Base-by-base conservation (phyloP, 495 filamentous ascomycete species). In the Annulohypoxylon maeteangense region DNA sequence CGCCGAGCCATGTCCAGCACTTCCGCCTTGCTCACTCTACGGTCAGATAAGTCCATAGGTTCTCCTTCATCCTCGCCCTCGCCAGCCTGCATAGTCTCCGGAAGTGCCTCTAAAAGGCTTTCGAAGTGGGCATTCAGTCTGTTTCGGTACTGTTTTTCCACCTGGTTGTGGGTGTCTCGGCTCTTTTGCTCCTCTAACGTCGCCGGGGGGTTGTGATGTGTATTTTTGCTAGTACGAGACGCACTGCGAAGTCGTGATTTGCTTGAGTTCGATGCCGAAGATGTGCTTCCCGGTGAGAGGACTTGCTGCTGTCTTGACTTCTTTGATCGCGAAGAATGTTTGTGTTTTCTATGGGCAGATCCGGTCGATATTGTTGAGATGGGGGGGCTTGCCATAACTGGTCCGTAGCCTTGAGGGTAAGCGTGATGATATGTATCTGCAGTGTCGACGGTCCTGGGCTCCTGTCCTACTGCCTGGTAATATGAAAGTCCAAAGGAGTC, bases 61-160 rank as follows among this genome's bases (percentile, higher is more conserved):
- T 74, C 77, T 8, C 65, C 74, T 7, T 71, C 71, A 0, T 71
- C 74, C 0, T 72, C 76, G 11, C 48, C 63, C 25, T 72, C 65
- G 27, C 64, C 64, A 22, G 61, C 70, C 40, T 74, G 72, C 71
- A 81, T 71, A 6, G 67, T 74, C n/a, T 81, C 77, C 0, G 83
- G 83, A 1, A 85, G 78, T 0, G 77, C 75, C 23, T 78, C 74
- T 14, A 85, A 72, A 22, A 85, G 76, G 34, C 66, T 80, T 58
- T 85, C 81, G 67, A 83, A 85, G 67, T 84, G 78, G 2, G 74
- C 68, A 53, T 85, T 85, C 14, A 85, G 79, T 18, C 82, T 56
- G 65, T 80, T 82, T n/a, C 83, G 81, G 68, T 85, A 85, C 65
- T 84, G 77, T 65, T 83, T 83, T 75, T 85, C 83, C 5, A 84